Conservation (phyloP, 306 rosid genomes). For the Begonia fuchsioides region DNA sequence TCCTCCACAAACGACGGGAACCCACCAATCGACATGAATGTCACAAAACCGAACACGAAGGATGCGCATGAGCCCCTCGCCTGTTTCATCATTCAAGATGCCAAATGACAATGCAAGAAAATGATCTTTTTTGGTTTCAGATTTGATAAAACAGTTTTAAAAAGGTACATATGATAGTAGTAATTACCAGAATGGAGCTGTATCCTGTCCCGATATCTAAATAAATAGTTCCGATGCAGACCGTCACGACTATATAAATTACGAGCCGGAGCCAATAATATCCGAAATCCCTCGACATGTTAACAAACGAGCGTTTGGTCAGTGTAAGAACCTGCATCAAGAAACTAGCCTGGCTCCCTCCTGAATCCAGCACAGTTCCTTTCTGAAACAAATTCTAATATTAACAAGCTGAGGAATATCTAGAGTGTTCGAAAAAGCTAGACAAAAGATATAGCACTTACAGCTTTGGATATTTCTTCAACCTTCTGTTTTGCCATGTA, state of each 20-base stretch:
- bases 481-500: slow-evolving; percentile 57
- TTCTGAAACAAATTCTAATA: too few species aligned
- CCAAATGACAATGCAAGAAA: too few species aligned
- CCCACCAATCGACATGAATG: slow-evolving; percentile 97
- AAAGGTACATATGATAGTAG: too few species aligned
- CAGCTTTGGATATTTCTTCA: slow-evolving; percentile 72
- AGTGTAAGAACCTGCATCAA: too few species aligned
- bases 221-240: too few species aligned
- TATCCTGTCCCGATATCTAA: too few species aligned
- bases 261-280: too few species aligned
- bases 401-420: slow-evolving; percentile 12
- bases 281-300: slow-evolving; percentile 99
- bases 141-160: too few species aligned
- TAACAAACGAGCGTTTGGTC: slow-evolving; percentile 75
- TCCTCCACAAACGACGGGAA: slow-evolving; percentile 97
- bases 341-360: too few species aligned
- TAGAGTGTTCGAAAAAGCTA: neutral
- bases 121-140: too few species aligned
- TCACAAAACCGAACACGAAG: slow-evolving; percentile 86
- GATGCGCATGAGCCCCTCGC: slow-evolving; percentile 99
- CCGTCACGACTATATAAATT: too few species aligned
- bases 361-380: too few species aligned
- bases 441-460: slow-evolving; percentile 24
- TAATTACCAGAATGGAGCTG: slow-evolving; percentile 72
- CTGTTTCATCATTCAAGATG: slow-evolving; percentile 19